A percentile compares a stretch with the other conserved stretches of the same genome.
phyloP scores from a whole-genome alignment of 2,329 filamentous ascomycete species.

The Colletotrichum graminicola region DNA sequence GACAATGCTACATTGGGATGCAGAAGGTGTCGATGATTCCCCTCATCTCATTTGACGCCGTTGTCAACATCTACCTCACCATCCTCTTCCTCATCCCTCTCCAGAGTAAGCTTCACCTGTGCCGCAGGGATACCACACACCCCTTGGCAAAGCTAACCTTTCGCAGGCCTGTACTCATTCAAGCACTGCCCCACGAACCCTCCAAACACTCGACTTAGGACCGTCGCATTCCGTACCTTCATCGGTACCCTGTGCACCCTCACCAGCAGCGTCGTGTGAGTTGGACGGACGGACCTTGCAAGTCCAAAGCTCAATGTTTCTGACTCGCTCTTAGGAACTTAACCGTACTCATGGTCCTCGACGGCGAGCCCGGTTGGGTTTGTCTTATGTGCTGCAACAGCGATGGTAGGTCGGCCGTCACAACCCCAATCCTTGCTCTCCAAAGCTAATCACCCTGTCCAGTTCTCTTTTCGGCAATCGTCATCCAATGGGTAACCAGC shows the following conservation, averaged over 20 bases:
- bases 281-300: constrained; percentile 19
- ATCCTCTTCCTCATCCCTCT: constrained; percentile 73
- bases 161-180: constrained; percentile 67
- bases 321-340: constrained; percentile 61
- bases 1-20: constrained; percentile 73
- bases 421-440: background rate
- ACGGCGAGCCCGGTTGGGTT: constrained; percentile 74
- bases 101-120: constrained; percentile 57
- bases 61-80: constrained; percentile 74
- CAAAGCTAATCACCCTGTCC: constrained; percentile 8
- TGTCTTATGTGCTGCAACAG: constrained; percentile 75
- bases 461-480: constrained; percentile 71
- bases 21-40: constrained; percentile 69
- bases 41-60: constrained; percentile 70
- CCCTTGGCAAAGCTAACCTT: background rate
- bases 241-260: constrained; percentile 69
- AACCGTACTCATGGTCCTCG: constrained; percentile 67
- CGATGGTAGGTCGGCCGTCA: constrained; percentile 61
- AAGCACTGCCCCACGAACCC: constrained; percentile 58
- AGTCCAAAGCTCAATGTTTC: constrained; percentile 19
- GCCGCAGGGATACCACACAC: background rate
- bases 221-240: constrained; percentile 69
- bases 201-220: constrained; percentile 59
- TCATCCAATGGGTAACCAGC: constrained; percentile 72
- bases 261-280: constrained; percentile 68